Conservation (phyloP, 2,329 filamentous ascomycete species). For the Hypoxylon rubiginosum region DNA sequence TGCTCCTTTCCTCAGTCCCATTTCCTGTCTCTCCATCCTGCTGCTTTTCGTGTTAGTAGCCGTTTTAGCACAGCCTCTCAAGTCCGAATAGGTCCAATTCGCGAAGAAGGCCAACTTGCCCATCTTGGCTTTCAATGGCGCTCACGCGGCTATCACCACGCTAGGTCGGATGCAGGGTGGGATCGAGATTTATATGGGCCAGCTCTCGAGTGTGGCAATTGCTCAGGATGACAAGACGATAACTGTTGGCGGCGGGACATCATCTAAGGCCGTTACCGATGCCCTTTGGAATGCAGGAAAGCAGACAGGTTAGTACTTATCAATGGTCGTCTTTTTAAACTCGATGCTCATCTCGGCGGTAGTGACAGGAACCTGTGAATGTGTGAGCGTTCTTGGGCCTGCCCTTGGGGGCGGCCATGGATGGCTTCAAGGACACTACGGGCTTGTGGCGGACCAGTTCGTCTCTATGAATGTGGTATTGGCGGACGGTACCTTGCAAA, state of each 20-base stretch:
- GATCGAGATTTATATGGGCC: constrained; percentile 63
- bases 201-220: constrained; percentile 60
- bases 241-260: constrained; percentile 63
- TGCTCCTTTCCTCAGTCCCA: constrained; percentile 1
- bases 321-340: background rate
- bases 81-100: constrained; percentile 57
- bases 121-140: constrained; percentile 66
- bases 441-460: constrained; percentile 59
- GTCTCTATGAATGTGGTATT: constrained; percentile 57
- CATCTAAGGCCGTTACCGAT: constrained; percentile 61
- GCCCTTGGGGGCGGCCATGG: constrained; percentile 62
- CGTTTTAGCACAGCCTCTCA: background rate
- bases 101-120: constrained; percentile 62
- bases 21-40: background rate
- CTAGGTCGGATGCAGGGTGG: constrained; percentile 63
- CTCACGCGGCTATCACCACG: constrained; percentile 65
- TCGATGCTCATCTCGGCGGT: constrained; percentile 1
- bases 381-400: constrained; percentile 62
- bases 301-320: constrained; percentile 58
- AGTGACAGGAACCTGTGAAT: constrained; percentile 67
- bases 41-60: background rate
- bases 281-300: constrained; percentile 64
- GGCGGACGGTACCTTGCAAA: constrained; percentile 55
- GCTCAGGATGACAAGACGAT: constrained; percentile 59
- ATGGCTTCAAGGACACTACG: constrained; percentile 56